Evolutionary conservation across 495 filamentous ascomycete genomes (phyloP), one percentile per base, ranked within the genome.

Genomic region (Daldinia vernicosa): DNA sequence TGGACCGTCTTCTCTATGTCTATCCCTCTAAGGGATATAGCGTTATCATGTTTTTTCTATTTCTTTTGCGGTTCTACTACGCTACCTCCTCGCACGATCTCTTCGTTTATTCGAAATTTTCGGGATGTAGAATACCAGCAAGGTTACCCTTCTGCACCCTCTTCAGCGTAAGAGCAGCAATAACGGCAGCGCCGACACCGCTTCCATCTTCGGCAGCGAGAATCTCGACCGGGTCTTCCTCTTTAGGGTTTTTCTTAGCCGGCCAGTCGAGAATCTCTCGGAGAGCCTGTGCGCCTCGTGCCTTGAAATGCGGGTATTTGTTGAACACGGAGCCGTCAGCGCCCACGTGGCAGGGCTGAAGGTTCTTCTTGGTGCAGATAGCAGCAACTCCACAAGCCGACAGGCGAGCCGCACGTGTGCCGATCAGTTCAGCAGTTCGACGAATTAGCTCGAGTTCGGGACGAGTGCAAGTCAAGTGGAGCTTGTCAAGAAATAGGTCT

Each of bases 251-350:
- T 57, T 83, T 84, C 82, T 86, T 88, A 55, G 87, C 87, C 3
- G 89, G 85, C 95, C 95, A 98, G 80, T 95, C 93, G 12, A 98
- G 86, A 73, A 98, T 97, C 84, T 98, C 94, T 19, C 93, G 89
- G 22, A 98, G 88, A 22, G 95, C 95, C 72, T 89, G 84, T 4
- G 95, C 95, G 61, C 94, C 93, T 55, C 95, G 91, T 15, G 87
- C 87, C 86, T 97, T 95, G 86, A 98, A 98, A 80, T 97, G 92
- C 1, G 95, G 95, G 82, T 98, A 98, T 80, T 97, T 97, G 85
- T 97, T 97, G 85, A 98, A 98, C 47, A 98, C 94, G 11, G 92
- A 95, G 26, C 95, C 95, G 73, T 98, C 95, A 40, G 95, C 95
- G 73, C 95, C 95, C 19, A 98, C 95, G 79, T 98, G 94, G 86